Evolutionary conservation across 108 stramenopile genomes (phyloP), one percentile per base, ranked within the genome.

Genomic region (Skeletonema potamos): DNA sequence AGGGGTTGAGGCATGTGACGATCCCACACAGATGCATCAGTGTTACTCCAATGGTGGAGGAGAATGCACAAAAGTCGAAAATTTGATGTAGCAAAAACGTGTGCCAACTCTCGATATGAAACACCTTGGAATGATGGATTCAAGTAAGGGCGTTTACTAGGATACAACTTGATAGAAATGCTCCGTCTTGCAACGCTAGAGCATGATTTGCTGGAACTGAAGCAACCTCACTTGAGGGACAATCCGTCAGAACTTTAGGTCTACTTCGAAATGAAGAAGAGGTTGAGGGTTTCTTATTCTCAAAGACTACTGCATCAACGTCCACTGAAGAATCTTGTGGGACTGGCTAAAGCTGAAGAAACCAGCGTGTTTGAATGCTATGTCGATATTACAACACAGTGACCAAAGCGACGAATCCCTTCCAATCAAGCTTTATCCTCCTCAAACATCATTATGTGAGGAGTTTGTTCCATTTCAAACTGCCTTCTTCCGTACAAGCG

Each of bases 81-180:
- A 48, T 76, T 17, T 29, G 15, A 54, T 24, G 51, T 6, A 15
- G 32, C 20, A 13, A 11, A 30, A 37, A 24, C 27, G 11, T 76
- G 75, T 37, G 29, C 3, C 1, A 34, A 57, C 5, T 22, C 54
- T 36, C 30, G 55, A 43, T 70, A 66, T 27, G 54, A 76, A 62
- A 70, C 60, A 10, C 51, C 28, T 20, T 61, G 69, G 61, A 62
- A 70, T 70, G 68, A 62, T 70, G 75, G 75, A n/a, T 69, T 61
- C 59, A 70, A 66, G 30, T 70, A 70, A 27, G 75, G 75, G 4
- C 58, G 69, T 5, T 20, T 76, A 20, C 28, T 76, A 4, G 75
- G 75, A 0, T 74, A 57, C 29, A 32, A 44, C 10, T 17, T 74
- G 29, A 34, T 68, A 13, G 67, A 74, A 68, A 61, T 43, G 58